Evolutionary conservation across 768 basidiomycete genomes (phyloP).

Genomic region (Suillus luteus): DNA sequence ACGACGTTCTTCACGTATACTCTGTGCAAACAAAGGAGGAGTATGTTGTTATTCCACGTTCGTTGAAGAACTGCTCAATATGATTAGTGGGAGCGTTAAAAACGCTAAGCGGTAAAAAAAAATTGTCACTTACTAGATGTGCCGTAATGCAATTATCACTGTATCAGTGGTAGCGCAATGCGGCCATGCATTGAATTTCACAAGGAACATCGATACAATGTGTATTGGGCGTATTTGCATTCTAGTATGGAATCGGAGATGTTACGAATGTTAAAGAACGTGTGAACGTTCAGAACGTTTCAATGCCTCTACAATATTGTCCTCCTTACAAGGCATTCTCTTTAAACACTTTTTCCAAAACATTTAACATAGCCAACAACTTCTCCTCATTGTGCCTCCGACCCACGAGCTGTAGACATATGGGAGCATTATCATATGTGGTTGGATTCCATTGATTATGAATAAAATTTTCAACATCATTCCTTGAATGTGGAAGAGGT

Average conservation of each 20-base stretch:
- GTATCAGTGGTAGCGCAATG: too few relatives aligned
- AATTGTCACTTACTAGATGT: too few relatives aligned
- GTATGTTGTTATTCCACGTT: neutral
- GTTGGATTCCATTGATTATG: conserved; percentile 43
- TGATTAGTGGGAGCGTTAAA: neutral
- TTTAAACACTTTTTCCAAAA: conserved; percentile 37
- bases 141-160: too few relatives aligned
- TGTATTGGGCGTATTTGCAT: neutral
- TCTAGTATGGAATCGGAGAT: neutral
- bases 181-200: neutral
- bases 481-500: conserved; percentile 32
- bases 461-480: conserved; percentile 38
- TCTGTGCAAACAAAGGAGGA: neutral
- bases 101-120: neutral
- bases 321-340: neutral
- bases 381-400: conserved; percentile 52
- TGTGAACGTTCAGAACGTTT: neutral
- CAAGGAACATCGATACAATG: too few relatives aligned
- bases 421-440: conserved; percentile 45
- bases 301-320: neutral
- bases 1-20: neutral
- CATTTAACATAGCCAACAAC: conserved; percentile 44
- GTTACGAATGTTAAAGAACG: neutral
- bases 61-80: neutral
- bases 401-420: conserved; percentile 52